Conservation (phyloP, 371 early-diverging fungal species). For the Actinomortierella ambigua region DNA sequence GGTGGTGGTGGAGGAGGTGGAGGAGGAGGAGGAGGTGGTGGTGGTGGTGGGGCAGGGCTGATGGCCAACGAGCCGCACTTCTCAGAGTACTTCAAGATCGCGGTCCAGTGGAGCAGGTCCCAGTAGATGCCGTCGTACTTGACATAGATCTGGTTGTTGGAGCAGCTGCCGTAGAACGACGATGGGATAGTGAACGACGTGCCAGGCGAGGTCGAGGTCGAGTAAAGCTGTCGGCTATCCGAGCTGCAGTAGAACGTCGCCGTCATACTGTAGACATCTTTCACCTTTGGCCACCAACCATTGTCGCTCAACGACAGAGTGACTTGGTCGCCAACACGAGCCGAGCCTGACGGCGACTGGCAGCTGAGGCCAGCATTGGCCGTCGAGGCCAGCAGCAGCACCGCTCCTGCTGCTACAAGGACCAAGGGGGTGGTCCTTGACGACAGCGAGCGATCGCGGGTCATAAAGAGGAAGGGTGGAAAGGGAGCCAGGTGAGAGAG, state of each 20-base stretch:
- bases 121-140: conserved; percentile 14
- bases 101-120: conserved; percentile 11
- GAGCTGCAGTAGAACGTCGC: conserved; percentile 27
- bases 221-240: conserved; percentile 1
- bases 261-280: conserved; percentile 16
- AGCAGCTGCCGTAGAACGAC: conserved; percentile 8
- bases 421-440: conserved; percentile 5
- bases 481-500: not conserved
- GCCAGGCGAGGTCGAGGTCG: too few relatives aligned
- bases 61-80: conserved; percentile 15
- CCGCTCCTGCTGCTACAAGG: conserved; percentile 1
- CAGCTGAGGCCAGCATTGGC: conserved; percentile 19
- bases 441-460: not conserved
- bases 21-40: conserved; percentile 23
- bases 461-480: not conserved
- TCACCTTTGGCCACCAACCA: conserved; percentile 26
- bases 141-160: conserved; percentile 21
- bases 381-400: conserved; percentile 9
- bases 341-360: conserved; percentile 8
- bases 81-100: conserved; percentile 7
- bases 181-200: too few relatives aligned
- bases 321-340: conserved; percentile 18
- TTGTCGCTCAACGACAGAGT: conserved; percentile 15
- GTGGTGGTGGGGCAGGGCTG: conserved; percentile 5
- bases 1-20: conserved; percentile 15